phyloP scores from a whole-genome alignment of 768 basidiomycete genomes.

The Phlebiopsis gigantea region DNA sequence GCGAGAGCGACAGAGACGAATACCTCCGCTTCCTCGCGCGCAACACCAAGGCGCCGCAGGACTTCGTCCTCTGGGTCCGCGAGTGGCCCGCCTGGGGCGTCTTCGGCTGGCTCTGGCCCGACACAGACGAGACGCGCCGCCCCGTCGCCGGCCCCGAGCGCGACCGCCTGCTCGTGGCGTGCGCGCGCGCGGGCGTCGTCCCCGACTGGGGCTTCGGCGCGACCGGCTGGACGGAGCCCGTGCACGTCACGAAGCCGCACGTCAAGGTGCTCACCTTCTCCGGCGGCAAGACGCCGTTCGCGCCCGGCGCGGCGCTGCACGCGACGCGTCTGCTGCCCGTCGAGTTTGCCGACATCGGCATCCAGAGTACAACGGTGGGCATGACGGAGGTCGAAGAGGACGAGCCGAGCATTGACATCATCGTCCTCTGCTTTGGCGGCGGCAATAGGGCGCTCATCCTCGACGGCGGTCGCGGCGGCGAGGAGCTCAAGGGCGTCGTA shows the following conservation, averaged over 20 bases:
- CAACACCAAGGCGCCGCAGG: slow-evolving; percentile 16
- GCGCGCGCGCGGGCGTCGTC: not conserved
- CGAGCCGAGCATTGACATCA: slow-evolving; percentile 4
- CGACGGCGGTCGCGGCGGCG: slow-evolving; percentile 8
- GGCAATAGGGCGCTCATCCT: slow-evolving; percentile 1
- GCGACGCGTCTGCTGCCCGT: slow-evolving; percentile 6
- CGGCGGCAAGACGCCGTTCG: not conserved
- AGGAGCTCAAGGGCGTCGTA: slow-evolving; percentile 8
- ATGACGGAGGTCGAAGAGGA: not conserved
- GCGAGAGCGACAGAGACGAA: slow-evolving; percentile 14
- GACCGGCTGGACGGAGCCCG: slow-evolving; percentile 2
- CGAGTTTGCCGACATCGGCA: slow-evolving; percentile 4
- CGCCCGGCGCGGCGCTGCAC: not conserved
- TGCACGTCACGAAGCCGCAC: slow-evolving; percentile 2
- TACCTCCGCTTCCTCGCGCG: slow-evolving; percentile 16
- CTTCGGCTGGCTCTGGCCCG: slow-evolving; percentile 20
- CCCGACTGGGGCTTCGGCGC: not conserved
- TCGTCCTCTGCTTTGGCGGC: slow-evolving; percentile 4
- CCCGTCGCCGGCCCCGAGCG: not conserved
- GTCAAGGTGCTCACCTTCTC: slow-evolving; percentile 9
- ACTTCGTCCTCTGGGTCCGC: slow-evolving; percentile 22
- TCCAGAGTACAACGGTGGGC: not conserved
- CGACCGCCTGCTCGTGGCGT: not conserved
- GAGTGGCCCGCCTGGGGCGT: slow-evolving; percentile 24
- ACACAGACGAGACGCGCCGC: slow-evolving; percentile 8